phyloP scores from a whole-genome alignment of 345 rosid species.

The Salix arbutifolia region DNA sequence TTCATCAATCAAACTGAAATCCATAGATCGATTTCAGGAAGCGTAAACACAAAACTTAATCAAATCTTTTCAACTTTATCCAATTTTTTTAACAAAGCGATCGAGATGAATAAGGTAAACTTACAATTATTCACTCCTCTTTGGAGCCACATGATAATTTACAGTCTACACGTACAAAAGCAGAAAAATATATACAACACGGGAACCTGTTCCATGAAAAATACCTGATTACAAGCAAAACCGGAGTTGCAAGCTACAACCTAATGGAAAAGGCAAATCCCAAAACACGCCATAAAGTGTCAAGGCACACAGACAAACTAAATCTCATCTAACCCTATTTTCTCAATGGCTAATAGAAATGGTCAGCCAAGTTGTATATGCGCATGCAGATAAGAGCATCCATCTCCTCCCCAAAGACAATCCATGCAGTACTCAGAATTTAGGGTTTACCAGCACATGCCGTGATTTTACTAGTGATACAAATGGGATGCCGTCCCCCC shows the following conservation, averaged over 20 bases:
- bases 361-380: neutral
- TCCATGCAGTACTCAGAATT: neutral
- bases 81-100: too few species aligned
- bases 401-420: neutral
- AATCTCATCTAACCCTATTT: neutral
- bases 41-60: neutral
- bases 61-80: too few species aligned
- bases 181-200: too few species aligned
- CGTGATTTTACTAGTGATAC: neutral
- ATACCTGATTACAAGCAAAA: neutral
- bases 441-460: neutral
- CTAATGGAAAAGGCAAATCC: neutral
- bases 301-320: neutral
- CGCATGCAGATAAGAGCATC: neutral
- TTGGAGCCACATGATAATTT: too few species aligned
- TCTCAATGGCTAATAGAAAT: neutral
- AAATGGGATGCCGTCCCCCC: too few species aligned
- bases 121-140: too few species aligned
- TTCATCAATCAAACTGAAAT: too few species aligned
- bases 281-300: neutral
- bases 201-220: too few species aligned
- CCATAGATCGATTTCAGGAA: neutral
- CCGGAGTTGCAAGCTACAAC: neutral
- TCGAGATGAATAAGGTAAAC: too few species aligned
- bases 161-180: too few species aligned